Percentiles rank a stretch among this genome's conserved stretches.
phyloP scores from a whole-genome alignment of 164 flowering plant genomes.

The Saururus chinensis region DNA sequence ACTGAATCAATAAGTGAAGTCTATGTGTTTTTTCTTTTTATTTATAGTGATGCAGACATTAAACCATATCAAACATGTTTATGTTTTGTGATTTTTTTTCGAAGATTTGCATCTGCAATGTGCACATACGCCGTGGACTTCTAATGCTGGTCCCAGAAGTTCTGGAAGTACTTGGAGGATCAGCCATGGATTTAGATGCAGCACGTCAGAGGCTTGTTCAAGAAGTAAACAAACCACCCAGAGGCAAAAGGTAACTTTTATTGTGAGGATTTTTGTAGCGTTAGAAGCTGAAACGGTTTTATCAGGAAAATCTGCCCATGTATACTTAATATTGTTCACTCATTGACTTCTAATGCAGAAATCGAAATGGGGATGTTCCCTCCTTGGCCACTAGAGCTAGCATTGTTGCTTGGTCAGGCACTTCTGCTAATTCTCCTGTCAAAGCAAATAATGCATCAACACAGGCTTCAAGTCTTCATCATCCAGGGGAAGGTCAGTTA shows the following conservation, averaged over 20 bases:
- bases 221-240: slow-evolving; percentile 91
- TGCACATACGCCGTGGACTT: slow-evolving; percentile 68
- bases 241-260: slow-evolving; percentile 56
- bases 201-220: slow-evolving; percentile 67
- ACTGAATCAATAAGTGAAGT: background rate
- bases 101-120: slow-evolving; percentile 71
- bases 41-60: background rate
- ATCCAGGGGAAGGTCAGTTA: background rate
- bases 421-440: slow-evolving; percentile 16
- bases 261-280: background rate
- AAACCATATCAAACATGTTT: background rate
- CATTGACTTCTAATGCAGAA: slow-evolving; percentile 29
- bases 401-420: slow-evolving; percentile 69
- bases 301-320: background rate
- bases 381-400: slow-evolving; percentile 72
- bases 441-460: slow-evolving; percentile 10
- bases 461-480: slow-evolving; percentile 8
- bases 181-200: slow-evolving; percentile 64
- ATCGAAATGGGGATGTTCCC: slow-evolving; percentile 47
- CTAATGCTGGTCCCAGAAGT: slow-evolving; percentile 87
- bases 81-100: background rate
- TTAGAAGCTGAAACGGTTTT: background rate
- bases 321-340: background rate
- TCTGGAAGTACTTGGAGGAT: slow-evolving; percentile 72
- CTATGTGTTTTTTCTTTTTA: background rate